Evolutionary conservation across 116 monocot species (phyloP).

Genomic region (Cymodocea nodosa): DNA sequence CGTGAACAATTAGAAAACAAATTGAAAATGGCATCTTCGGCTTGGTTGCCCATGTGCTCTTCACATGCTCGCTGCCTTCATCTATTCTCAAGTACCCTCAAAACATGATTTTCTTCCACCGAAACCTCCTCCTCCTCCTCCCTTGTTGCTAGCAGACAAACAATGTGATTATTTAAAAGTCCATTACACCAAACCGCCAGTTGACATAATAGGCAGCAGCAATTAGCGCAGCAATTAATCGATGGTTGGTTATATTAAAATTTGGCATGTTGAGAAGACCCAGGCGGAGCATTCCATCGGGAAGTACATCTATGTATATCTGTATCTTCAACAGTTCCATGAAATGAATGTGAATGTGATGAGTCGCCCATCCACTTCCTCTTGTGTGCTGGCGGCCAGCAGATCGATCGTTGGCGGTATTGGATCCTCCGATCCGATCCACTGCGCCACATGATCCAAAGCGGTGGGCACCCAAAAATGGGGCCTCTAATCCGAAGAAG

Average conservation of each 20-base stretch:
- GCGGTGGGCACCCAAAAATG: too few species aligned
- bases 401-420: not conserved
- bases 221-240: not conserved
- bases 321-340: not conserved
- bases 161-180: not conserved
- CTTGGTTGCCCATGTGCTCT: not conserved
- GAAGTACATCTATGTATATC: too few species aligned
- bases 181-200: not conserved
- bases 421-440: constrained; percentile 1
- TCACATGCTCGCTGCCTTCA: not conserved
- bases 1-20: not conserved
- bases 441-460: constrained; percentile 1
- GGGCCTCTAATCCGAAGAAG: not conserved
- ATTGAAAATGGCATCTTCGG: not conserved
- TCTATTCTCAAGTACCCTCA: not conserved
- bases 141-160: not conserved
- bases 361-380: not conserved
- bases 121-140: not conserved
- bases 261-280: not conserved
- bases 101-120: not conserved
- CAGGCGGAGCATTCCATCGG: too few species aligned
- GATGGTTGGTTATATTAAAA: not conserved
- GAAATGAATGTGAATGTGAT: not conserved
- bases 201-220: not conserved
- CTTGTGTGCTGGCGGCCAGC: not conserved